Conservation (phyloP, 441 rosid genomes). For the California macrophylla region DNA sequence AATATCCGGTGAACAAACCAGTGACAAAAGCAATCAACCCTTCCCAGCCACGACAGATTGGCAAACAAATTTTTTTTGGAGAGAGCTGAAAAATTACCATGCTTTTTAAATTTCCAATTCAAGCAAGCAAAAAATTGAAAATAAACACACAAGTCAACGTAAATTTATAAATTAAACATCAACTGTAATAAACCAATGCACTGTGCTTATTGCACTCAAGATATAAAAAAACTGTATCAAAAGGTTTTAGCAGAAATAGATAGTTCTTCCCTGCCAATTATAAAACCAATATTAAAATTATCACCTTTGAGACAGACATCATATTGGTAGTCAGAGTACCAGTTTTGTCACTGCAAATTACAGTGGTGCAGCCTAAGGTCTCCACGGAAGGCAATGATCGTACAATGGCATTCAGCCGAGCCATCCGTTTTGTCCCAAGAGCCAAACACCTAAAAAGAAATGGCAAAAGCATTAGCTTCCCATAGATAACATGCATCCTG, state of each 20-base stretch:
- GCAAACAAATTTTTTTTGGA: background rate
- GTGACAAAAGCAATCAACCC: background rate
- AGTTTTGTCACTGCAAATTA: slow-evolving; percentile 95
- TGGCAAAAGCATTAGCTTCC: slow-evolving; percentile 6
- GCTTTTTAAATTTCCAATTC: background rate
- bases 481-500: background rate
- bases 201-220: background rate
- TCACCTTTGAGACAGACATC: slow-evolving; percentile 97
- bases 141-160: background rate
- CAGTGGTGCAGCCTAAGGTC: slow-evolving; percentile 97
- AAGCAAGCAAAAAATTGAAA: background rate
- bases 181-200: background rate
- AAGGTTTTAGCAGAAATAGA: background rate
- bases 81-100: background rate
- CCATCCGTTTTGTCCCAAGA: slow-evolving; percentile 98
- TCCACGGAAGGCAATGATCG: slow-evolving; percentile 97
- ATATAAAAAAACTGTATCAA: background rate
- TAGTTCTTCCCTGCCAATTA: background rate
- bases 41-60: background rate
- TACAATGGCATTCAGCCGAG: slow-evolving; percentile 94
- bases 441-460: slow-evolving; percentile 73
- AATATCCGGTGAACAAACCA: background rate
- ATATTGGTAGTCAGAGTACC: slow-evolving; percentile 97
- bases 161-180: background rate
- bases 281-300: slow-evolving; percentile 7